Conservation (phyloP, 2,329 filamentous ascomycete species). For the Fusarium duplospermum region DNA sequence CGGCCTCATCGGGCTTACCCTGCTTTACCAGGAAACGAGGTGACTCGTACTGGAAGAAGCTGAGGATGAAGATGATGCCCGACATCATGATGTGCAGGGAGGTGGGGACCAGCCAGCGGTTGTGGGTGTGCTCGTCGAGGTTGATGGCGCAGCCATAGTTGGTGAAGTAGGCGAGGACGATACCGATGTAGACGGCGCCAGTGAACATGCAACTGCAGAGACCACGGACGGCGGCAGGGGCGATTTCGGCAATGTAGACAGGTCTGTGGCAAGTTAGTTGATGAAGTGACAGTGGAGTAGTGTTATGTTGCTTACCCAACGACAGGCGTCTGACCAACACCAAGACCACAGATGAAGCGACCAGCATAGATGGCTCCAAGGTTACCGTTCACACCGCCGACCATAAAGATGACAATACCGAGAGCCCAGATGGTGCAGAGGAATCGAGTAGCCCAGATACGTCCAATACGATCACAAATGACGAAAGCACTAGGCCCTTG, state of each 20-base stretch:
- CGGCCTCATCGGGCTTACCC: slow-evolving; percentile 68
- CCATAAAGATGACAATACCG: slow-evolving; percentile 70
- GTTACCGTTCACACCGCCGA: slow-evolving; percentile 60
- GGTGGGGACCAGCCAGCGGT: slow-evolving; percentile 75
- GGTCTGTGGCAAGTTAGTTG: slow-evolving; percentile 53
- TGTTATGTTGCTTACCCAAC: slow-evolving; percentile 57
- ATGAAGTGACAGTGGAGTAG: background rate
- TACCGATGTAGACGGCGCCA: slow-evolving; percentile 76
- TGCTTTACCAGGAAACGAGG: slow-evolving; percentile 77
- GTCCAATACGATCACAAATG: slow-evolving; percentile 70
- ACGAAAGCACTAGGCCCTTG: slow-evolving; percentile 62
- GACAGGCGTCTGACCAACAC: slow-evolving; percentile 75
- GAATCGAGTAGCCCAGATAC: slow-evolving; percentile 70
- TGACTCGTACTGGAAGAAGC: slow-evolving; percentile 76
- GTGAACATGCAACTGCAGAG: slow-evolving; percentile 73
- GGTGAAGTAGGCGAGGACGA: slow-evolving; percentile 83
- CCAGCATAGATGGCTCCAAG: slow-evolving; percentile 72
- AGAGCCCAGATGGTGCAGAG: slow-evolving; percentile 68
- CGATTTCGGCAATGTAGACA: slow-evolving; percentile 79
- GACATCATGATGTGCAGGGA: slow-evolving; percentile 83
- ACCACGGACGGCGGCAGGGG: slow-evolving; percentile 75
- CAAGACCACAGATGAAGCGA: slow-evolving; percentile 73
- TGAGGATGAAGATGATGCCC: slow-evolving; percentile 75
- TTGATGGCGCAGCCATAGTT: slow-evolving; percentile 70
- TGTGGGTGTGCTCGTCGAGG: slow-evolving; percentile 58